A percentile compares a stretch with the other conserved stretches of the same genome.
Evolutionary conservation across 2,329 filamentous ascomycete species (phyloP).

Genomic region (Aureobasidium sp.): DNA sequence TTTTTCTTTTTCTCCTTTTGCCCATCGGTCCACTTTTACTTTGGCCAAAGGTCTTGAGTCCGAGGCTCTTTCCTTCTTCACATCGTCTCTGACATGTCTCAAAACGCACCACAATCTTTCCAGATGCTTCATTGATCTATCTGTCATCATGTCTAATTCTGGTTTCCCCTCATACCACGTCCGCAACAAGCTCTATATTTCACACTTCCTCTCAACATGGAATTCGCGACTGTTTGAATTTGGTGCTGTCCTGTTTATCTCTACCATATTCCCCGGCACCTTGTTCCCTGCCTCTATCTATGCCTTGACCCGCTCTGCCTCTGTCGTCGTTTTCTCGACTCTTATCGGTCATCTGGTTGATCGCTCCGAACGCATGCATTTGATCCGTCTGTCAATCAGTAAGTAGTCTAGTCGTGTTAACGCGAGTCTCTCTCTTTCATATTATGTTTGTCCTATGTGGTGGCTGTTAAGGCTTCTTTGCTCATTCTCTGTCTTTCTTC

Average conservation of each 20-base stretch:
- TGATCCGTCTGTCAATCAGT: conserved; percentile 32
- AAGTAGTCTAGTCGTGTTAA: neutral
- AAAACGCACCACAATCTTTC: neutral
- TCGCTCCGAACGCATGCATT: conserved; percentile 30
- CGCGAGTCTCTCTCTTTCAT: neutral
- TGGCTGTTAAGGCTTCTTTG: neutral
- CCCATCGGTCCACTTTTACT: neutral
- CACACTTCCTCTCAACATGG: conserved; percentile 41
- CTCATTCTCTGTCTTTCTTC: neutral
- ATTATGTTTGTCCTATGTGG: neutral
- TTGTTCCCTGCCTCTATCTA: conserved; percentile 62
- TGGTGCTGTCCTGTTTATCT: conserved; percentile 40
- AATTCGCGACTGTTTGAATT: conserved; percentile 42
- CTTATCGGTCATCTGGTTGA: conserved; percentile 54
- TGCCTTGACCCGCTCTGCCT: conserved; percentile 50
- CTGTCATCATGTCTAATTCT: neutral
- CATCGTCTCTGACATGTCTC: neutral
- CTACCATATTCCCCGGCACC: conserved; percentile 41
- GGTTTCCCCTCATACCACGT: neutral
- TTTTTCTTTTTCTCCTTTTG: neutral
- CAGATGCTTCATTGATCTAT: neutral
- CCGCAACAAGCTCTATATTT: conserved; percentile 32
- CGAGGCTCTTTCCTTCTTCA: neutral
- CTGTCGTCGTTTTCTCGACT: conserved; percentile 51
- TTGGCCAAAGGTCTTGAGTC: neutral